Conservation (phyloP, 2,329 filamentous ascomycete genomes). For the Botrytis deweyae region DNA sequence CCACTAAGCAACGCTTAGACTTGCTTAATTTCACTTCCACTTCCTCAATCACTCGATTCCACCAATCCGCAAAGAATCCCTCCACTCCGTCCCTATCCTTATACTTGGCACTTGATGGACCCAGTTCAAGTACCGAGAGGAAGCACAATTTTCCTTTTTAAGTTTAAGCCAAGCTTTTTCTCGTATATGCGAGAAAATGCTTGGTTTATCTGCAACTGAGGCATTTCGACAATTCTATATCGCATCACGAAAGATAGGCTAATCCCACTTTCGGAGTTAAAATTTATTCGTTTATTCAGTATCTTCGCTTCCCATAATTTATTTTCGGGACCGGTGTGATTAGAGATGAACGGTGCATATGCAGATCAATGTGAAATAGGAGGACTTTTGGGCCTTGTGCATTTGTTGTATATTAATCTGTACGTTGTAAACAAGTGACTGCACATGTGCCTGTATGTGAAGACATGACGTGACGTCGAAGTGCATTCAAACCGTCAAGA, state of each 20-base stretch:
- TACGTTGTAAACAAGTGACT: neutral
- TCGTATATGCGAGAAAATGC: neutral
- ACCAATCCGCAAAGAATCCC: neutral
- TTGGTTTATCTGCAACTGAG: neutral
- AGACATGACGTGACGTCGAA: neutral
- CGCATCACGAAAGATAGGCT: neutral
- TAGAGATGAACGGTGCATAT: neutral
- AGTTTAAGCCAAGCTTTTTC: constrained; percentile 3
- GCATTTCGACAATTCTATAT: neutral
- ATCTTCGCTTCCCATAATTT: neutral
- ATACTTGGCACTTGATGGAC: neutral
- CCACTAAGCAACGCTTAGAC: neutral
- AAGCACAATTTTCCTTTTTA: neutral
- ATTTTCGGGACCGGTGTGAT: neutral
- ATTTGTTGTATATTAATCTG: neutral
- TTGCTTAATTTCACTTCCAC: neutral
- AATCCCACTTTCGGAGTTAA: neutral
- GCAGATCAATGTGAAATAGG: neutral
- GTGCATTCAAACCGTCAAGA: neutral
- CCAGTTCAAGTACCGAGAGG: neutral
- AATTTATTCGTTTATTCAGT: neutral
- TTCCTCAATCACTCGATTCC: neutral
- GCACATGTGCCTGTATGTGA: neutral
- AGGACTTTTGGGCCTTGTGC: neutral
- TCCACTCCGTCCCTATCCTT: neutral